phyloP scores from a whole-genome alignment of 768 basidiomycete species.

The Cantharellus cinnabarinus region DNA sequence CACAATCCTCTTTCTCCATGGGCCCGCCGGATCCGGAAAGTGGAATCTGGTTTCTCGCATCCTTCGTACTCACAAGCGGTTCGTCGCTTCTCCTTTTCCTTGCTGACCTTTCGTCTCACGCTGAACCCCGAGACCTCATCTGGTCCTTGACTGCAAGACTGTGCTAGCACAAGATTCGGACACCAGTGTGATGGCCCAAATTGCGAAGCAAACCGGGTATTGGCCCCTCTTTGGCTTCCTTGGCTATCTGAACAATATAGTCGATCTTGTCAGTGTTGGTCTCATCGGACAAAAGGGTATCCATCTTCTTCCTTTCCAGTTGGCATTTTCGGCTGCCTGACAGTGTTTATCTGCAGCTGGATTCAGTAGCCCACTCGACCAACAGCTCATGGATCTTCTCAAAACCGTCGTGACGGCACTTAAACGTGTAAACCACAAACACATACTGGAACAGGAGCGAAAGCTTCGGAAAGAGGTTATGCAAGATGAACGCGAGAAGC shows the following conservation, averaged over 20 bases:
- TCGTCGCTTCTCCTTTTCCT: neutral
- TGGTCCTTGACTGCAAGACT: constrained; percentile 70
- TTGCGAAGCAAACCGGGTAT: constrained; percentile 75
- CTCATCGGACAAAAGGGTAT: constrained; percentile 88
- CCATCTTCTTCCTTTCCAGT: constrained; percentile 1
- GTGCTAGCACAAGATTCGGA: constrained; percentile 55
- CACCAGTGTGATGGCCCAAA: constrained; percentile 35
- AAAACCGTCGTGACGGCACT: constrained; percentile 57
- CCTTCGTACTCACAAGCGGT: constrained; percentile 4
- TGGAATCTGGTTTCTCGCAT: constrained; percentile 33
- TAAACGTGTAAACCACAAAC: constrained; percentile 31
- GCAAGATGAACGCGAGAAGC: constrained; percentile 22
- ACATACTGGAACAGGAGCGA: neutral
- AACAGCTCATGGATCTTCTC: constrained; percentile 72
- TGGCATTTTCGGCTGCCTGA: neutral
- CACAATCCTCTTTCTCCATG: constrained; percentile 62
- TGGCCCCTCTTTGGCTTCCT: constrained; percentile 77
- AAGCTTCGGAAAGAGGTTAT: constrained; percentile 16
- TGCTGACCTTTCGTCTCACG: neutral
- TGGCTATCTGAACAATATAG: constrained; percentile 56
- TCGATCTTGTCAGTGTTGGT: constrained; percentile 83
- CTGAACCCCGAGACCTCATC: constrained; percentile 27
- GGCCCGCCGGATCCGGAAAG: constrained; percentile 73
- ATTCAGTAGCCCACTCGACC: constrained; percentile 52
- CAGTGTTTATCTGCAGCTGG: constrained; percentile 35